phyloP scores from a whole-genome alignment of 495 filamentous ascomycete species.

The Platismatia glauca region DNA sequence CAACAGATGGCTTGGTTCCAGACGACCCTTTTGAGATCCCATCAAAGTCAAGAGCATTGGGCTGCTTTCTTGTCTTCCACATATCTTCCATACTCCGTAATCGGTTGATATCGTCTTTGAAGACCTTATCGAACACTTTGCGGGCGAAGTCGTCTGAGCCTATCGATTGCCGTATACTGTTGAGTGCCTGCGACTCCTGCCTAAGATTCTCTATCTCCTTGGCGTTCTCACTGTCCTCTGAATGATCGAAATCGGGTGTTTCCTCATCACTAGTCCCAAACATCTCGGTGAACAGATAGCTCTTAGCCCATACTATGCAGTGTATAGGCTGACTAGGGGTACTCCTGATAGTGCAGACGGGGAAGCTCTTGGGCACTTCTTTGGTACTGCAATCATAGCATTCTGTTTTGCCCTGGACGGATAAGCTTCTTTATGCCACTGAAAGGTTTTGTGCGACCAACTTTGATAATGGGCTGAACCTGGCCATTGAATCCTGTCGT shows the following conservation, averaged over 20 bases:
- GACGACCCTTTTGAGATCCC: constrained; percentile 40
- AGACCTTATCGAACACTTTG: constrained; percentile 89
- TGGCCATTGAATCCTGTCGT: constrained; percentile 98
- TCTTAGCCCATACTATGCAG: constrained; percentile 99
- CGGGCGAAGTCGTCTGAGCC: constrained; percentile 69
- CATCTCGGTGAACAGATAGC: constrained; percentile 87
- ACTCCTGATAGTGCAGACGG: constrained; percentile 93
- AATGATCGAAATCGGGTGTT: constrained; percentile 62
- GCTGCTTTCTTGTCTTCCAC: constrained; percentile 80
- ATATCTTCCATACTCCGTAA: constrained; percentile 86
- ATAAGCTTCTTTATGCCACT: constrained; percentile 17
- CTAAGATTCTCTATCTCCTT: constrained; percentile 79
- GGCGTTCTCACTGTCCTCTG: constrained; percentile 73
- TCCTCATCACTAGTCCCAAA: constrained; percentile 89
- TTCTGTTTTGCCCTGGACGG: constrained; percentile 64
- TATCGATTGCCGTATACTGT: constrained; percentile 73
- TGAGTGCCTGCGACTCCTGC: constrained; percentile 72
- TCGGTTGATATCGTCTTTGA: constrained; percentile 73
- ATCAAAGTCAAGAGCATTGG: constrained; percentile 62
- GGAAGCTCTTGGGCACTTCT: constrained; percentile 79
- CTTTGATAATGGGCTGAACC: constrained; percentile 90
- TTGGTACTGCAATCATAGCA: constrained; percentile 95
- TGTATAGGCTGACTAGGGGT: constrained; percentile 94
- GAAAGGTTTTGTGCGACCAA: constrained; percentile 23
- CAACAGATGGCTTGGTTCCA: constrained; percentile 43